These are phyloP conservation scores for Stephania yunnanensis DNA, from an alignment of 164 flowering plant species.

Conservation along the genomic window DNA sequence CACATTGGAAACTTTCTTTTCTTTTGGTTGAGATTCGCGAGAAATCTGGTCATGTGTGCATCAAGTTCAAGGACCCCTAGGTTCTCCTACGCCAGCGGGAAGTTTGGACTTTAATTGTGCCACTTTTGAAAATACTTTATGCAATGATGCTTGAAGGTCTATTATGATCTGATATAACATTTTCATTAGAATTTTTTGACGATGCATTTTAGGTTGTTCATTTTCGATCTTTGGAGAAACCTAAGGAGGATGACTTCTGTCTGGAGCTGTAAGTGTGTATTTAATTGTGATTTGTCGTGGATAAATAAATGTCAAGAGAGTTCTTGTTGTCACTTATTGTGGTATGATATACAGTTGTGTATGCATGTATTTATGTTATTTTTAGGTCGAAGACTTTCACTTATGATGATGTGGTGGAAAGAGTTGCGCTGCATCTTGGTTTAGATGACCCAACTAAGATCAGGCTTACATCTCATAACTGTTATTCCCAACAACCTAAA, in stretches of 20 bases:
- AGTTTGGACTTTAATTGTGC: constrained; percentile 1
- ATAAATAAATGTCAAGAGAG: background rate
- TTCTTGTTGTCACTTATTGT: background rate
- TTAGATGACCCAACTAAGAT: constrained; percentile 77
- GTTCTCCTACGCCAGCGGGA: background rate
- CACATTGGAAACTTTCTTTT: background rate
- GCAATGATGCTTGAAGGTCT: background rate
- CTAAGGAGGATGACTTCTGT: constrained; percentile 62
- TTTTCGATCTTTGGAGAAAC: constrained; percentile 56
- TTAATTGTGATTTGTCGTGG: background rate
- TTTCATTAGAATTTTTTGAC: background rate
- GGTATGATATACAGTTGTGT: background rate
- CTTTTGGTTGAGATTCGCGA: background rate
- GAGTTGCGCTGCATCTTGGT: constrained; percentile 61
- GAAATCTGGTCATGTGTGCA: background rate
- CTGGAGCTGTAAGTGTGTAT: constrained; percentile 50
- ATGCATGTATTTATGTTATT: constrained; percentile 6
- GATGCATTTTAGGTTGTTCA: constrained; percentile 46
- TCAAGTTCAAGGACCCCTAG: background rate
- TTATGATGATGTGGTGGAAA: constrained; percentile 85
- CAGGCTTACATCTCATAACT: constrained; percentile 76
- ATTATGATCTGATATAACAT: background rate
- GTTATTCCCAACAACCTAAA: constrained; percentile 69
- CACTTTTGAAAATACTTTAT: background rate
- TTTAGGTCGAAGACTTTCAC: constrained; percentile 57